These are phyloP conservation scores for Phytophthora pluvialis DNA, from an alignment of 352 stramenopile genomes.

Conservation along the genomic window DNA sequence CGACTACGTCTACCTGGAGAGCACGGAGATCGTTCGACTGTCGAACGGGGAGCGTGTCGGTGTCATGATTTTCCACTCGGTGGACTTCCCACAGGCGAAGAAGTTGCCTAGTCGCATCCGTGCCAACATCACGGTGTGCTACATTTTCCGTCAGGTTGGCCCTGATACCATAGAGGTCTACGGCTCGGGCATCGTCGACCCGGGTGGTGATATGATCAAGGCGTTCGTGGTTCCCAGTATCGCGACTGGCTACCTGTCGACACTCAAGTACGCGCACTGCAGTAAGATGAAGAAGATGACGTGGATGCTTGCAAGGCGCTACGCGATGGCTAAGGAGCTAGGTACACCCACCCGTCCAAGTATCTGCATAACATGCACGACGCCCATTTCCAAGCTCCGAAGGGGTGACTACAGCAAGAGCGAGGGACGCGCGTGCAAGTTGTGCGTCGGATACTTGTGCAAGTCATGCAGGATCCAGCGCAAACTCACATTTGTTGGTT, in stretches of 20 bases:
- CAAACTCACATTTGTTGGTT: slow-evolving; percentile 39
- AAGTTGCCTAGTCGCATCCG: slow-evolving; percentile 44
- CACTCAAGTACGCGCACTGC: slow-evolving; percentile 44
- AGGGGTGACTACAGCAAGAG: slow-evolving; percentile 31
- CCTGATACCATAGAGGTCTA: slow-evolving; percentile 56
- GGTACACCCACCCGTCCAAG: slow-evolving; percentile 13
- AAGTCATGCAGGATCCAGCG: slow-evolving; percentile 43
- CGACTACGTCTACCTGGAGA: slow-evolving; percentile 57
- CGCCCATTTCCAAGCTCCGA: slow-evolving; percentile 25
- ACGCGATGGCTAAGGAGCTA: slow-evolving; percentile 29
- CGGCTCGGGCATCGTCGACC: slow-evolving; percentile 38
- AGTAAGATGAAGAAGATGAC: slow-evolving; percentile 49
- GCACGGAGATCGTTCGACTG: slow-evolving; percentile 41
- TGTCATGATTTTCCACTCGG: slow-evolving; percentile 58
- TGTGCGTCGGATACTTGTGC: slow-evolving; percentile 49
- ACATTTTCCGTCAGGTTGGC: slow-evolving; percentile 55
- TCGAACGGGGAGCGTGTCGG: slow-evolving; percentile 46
- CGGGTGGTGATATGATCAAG: slow-evolving; percentile 39
- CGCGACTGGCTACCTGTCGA: slow-evolving; percentile 28
- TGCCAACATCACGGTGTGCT: slow-evolving; percentile 56
- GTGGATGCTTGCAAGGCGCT: slow-evolving; percentile 34
- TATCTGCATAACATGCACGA: slow-evolving; percentile 41
- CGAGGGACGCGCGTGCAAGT: slow-evolving; percentile 34
- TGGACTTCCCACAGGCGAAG: slow-evolving; percentile 47
- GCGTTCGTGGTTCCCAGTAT: slow-evolving; percentile 32